A percentile compares a stretch with the other conserved stretches of the same genome.
Evolutionary conservation across 441 rosid species (phyloP).

Genomic region (Daphne laureola): DNA sequence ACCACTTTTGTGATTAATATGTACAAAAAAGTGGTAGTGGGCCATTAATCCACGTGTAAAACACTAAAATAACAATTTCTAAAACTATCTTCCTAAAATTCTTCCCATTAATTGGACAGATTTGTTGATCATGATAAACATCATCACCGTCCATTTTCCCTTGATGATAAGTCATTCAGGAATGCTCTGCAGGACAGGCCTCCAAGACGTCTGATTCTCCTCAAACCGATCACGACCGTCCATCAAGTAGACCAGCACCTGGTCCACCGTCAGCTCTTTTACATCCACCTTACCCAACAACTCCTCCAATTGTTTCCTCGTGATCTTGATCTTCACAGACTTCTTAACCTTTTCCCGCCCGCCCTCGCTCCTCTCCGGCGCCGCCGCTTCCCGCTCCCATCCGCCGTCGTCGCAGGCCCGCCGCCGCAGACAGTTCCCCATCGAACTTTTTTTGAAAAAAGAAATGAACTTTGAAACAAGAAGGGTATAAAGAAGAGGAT

Average conservation of each 20-base stretch:
- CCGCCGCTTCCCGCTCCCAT: conserved; percentile 35
- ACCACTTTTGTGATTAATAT: no score
- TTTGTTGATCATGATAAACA: no score
- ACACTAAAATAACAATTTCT: no score
- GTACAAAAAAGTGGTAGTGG: no score
- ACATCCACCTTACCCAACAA: conserved; percentile 33
- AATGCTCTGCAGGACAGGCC: conserved; percentile 56
- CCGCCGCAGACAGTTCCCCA: conserved; percentile 60
- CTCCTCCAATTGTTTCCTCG: conserved; percentile 49
- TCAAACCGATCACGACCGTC: conserved; percentile 12
- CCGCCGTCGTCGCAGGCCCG: conserved; percentile 45
- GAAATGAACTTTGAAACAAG: no score
- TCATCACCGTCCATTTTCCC: background rate
- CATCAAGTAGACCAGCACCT: conserved; percentile 33
- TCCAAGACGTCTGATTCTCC: conserved; percentile 38
- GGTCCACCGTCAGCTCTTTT: conserved; percentile 35
- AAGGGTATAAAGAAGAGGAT: conserved; percentile 14
- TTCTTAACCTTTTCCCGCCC: background rate
- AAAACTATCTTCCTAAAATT: no score
- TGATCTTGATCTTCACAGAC: conserved; percentile 46
- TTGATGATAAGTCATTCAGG: conserved; percentile 33
- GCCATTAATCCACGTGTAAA: no score
- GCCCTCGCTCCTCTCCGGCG: background rate
- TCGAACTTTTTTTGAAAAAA: conserved; percentile 4
- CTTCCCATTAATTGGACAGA: no score